Base-by-base conservation (phyloP, 495 filamentous ascomycete genomes). In the Achaetomiella virescens region DNA sequence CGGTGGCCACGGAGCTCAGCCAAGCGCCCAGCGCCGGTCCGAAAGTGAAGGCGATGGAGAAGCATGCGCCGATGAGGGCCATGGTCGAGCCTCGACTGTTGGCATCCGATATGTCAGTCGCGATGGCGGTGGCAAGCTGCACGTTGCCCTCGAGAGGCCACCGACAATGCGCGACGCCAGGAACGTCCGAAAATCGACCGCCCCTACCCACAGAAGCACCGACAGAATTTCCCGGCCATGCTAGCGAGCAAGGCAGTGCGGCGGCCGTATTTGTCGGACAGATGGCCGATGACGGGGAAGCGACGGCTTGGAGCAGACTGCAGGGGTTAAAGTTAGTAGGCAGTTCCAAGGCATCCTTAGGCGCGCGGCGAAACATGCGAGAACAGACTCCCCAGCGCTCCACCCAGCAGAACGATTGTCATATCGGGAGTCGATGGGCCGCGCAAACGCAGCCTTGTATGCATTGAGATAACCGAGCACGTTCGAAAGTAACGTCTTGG, bases 131-230 rank as follows among this genome's bases (percentile, higher is more conserved):
- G 18, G 95, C 95, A 2, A 99, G 76, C 72, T 99, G 93, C 0
- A 99, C 89, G 63, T 99, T 99, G 24, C 91, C 95, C 68, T 99
- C 93, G 91, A 96, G 56, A 99, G 73, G 0, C 93, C 93, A 15
- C 93, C 93, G 2, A 99, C 88, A 15, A 99, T 76, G 37, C 93
- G 84, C 62, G 88, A 93, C 6, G 90, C 89, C 4, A 99, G 76
- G 64, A 99, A 99, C 4, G 92, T 97, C 7, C 91, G 84, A 75
- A 99, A 99, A 67, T 97, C 91, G 8, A 83, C 86, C 1, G 92
- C 91, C 7, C 86, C 79, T 10, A 96, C 88, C 93, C 93, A 99
- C 37, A 99, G 84, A 36, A 90, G 84, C 4, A 97, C 95, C 14
- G 88, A 93, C 25, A 89, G 66, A 48, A 96, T 90, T 99, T 99